phyloP scores from a whole-genome alignment of 2,329 filamentous ascomycete genomes.

The Diaporthe sp. region DNA sequence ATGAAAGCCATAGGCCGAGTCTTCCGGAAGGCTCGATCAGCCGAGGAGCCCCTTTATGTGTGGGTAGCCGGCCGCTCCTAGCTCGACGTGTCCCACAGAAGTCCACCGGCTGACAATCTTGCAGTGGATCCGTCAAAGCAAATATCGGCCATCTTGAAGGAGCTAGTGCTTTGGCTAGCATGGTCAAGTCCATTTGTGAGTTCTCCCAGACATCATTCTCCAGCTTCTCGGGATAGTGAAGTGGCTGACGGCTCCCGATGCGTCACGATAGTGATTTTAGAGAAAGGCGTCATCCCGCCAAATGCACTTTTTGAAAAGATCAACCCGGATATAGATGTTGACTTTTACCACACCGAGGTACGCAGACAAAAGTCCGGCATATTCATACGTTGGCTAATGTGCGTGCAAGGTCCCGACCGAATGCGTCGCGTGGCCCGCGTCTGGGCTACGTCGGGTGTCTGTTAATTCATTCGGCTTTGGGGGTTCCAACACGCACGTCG shows the following conservation, averaged over 20 bases:
- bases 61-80: conserved; percentile 28
- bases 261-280: conserved; percentile 32
- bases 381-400: neutral
- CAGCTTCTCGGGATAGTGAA: neutral
- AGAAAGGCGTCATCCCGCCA: conserved; percentile 43
- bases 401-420: neutral
- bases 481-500: conserved; percentile 8
- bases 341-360: conserved; percentile 21
- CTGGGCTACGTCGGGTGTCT: conserved; percentile 11
- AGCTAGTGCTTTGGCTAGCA: conserved; percentile 40
- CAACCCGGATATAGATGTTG: conserved; percentile 41
- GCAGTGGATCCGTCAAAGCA: conserved; percentile 43
- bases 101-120: neutral
- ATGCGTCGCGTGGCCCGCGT: conserved; percentile 8
- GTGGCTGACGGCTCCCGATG: neutral
- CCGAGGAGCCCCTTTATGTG: conserved; percentile 40
- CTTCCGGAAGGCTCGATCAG: conserved; percentile 34
- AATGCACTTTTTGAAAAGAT: conserved; percentile 41
- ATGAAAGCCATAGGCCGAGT: conserved; percentile 39
- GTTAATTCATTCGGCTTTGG: conserved; percentile 31
- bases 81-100: neutral
- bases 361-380: neutral
- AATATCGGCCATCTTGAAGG: conserved; percentile 47
- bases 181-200: conserved; percentile 43
- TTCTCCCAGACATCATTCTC: neutral